A percentile compares a stretch with the other conserved stretches of the same genome.
Evolutionary conservation across 129 eudicot species (phyloP).

Genomic region (Artemisia annua): DNA sequence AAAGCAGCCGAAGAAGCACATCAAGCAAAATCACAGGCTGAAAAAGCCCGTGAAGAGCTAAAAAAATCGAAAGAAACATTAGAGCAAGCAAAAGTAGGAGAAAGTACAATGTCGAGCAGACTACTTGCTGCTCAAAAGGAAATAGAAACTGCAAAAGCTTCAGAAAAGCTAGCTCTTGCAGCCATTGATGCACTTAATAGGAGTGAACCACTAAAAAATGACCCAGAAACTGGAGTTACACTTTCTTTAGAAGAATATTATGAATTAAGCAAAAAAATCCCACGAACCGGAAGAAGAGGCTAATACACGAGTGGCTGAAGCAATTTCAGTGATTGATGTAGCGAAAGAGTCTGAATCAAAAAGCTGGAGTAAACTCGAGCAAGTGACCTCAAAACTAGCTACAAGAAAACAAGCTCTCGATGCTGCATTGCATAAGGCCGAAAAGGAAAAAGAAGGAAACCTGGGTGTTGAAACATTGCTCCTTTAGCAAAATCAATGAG

Average conservation of each 20-base stretch:
- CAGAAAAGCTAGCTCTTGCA: slow-evolving; percentile 75
- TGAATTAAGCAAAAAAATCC: slow-evolving; percentile 70
- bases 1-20: slow-evolving; percentile 76
- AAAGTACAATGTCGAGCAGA: slow-evolving; percentile 66
- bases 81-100: slow-evolving; percentile 74
- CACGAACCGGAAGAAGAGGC: slow-evolving; percentile 91
- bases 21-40: slow-evolving; percentile 53
- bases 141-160: slow-evolving; percentile 87
- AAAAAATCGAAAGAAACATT: slow-evolving; percentile 63
- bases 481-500: slow-evolving; percentile 97
- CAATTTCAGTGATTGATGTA: slow-evolving; percentile 60
- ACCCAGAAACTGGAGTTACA: slow-evolving; percentile 50
- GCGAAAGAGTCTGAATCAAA: slow-evolving; percentile 70
- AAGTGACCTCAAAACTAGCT: slow-evolving; percentile 49
- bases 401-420: slow-evolving; percentile 51
- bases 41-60: slow-evolving; percentile 62
- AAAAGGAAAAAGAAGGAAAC: too few relatives aligned
- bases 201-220: slow-evolving; percentile 41
- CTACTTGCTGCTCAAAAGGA: slow-evolving; percentile 80
- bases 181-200: slow-evolving; percentile 75
- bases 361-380: slow-evolving; percentile 59
- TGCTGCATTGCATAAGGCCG: not conserved
- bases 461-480: slow-evolving; percentile 51
- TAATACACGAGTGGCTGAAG: slow-evolving; percentile 59
- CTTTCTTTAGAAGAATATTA: slow-evolving; percentile 84